These are phyloP conservation scores for Cercospora brassicicola DNA, from an alignment of 2,329 filamentous ascomycete species.

Conservation along the genomic window DNA sequence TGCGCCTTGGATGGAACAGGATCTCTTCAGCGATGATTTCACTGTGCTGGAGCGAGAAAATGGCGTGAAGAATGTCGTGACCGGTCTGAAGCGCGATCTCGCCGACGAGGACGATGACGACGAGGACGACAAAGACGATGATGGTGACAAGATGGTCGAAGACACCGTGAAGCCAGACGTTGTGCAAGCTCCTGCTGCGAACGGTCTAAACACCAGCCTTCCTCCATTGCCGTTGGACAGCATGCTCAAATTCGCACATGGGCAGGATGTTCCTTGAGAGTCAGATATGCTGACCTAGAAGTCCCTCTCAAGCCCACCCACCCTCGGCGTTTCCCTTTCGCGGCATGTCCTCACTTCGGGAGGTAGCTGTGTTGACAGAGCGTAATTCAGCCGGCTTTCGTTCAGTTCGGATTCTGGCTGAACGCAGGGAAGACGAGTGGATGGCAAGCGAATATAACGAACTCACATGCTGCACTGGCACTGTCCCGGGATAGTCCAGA, in stretches of 20 bases:
- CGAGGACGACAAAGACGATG: slow-evolving; percentile 42
- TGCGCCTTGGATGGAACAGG: slow-evolving; percentile 33
- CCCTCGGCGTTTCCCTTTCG: neutral
- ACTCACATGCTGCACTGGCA: neutral
- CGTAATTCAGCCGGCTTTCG: neutral
- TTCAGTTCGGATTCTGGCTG: neutral
- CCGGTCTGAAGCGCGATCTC: slow-evolving; percentile 62
- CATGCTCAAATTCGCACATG: slow-evolving; percentile 28
- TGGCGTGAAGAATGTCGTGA: slow-evolving; percentile 69
- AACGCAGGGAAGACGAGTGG: neutral
- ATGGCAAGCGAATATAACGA: neutral
- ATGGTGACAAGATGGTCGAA: slow-evolving; percentile 28
- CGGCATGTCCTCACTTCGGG: neutral
- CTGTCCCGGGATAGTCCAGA: neutral
- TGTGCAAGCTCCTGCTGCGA: neutral
- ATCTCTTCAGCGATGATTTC: slow-evolving; percentile 58
- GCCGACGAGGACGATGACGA: slow-evolving; percentile 56
- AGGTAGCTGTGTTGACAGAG: neutral
- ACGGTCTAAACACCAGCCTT: slow-evolving; percentile 15
- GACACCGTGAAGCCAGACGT: slow-evolving; percentile 14
- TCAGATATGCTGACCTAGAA: neutral
- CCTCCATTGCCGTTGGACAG: slow-evolving; percentile 36
- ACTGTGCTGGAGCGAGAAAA: slow-evolving; percentile 67
- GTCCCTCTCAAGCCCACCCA: neutral
- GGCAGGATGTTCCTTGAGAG: slow-evolving; percentile 12